Evolutionary conservation across 2,329 filamentous ascomycete species (phyloP).

Genomic region (Alternaria arborescens): DNA sequence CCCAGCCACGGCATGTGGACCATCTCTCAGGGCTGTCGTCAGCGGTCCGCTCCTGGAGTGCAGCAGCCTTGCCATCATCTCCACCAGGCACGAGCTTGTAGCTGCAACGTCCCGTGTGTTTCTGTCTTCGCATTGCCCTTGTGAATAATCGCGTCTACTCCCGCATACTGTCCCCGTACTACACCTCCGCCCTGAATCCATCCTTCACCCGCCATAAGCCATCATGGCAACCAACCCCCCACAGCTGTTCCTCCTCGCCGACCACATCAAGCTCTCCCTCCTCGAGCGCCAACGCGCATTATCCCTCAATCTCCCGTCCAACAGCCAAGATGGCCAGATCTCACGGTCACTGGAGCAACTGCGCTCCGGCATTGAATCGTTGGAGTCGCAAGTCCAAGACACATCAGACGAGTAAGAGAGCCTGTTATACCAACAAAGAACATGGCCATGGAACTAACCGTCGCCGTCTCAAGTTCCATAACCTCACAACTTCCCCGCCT

Average conservation of each 20-base stretch:
- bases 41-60: slow-evolving; percentile 24
- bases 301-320: slow-evolving; percentile 78
- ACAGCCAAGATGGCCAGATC: slow-evolving; percentile 87
- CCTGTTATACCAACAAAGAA: too few species aligned
- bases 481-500: slow-evolving; percentile 71
- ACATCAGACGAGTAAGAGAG: slow-evolving; percentile 60
- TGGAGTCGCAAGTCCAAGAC: slow-evolving; percentile 72
- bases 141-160: not conserved
- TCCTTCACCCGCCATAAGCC: slow-evolving; percentile 12
- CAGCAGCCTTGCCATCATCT: slow-evolving; percentile 20
- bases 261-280: slow-evolving; percentile 95
- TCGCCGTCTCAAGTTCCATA: slow-evolving; percentile 20
- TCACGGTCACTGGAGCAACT: slow-evolving; percentile 88
- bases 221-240: slow-evolving; percentile 60
- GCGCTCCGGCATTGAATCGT: slow-evolving; percentile 75
- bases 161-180: slow-evolving; percentile 5
- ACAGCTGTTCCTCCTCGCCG: slow-evolving; percentile 90
- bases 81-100: slow-evolving; percentile 1
- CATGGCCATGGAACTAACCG: not conserved
- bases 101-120: slow-evolving; percentile 4
- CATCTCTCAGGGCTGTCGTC: slow-evolving; percentile 15
- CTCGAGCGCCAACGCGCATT: slow-evolving; percentile 89
- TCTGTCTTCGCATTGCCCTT: not conserved
- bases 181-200: slow-evolving; percentile 11
- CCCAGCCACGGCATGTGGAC: slow-evolving; percentile 3